Evolutionary conservation across 768 basidiomycete species (phyloP).

Genomic region (Leccinum incarnatum): DNA sequence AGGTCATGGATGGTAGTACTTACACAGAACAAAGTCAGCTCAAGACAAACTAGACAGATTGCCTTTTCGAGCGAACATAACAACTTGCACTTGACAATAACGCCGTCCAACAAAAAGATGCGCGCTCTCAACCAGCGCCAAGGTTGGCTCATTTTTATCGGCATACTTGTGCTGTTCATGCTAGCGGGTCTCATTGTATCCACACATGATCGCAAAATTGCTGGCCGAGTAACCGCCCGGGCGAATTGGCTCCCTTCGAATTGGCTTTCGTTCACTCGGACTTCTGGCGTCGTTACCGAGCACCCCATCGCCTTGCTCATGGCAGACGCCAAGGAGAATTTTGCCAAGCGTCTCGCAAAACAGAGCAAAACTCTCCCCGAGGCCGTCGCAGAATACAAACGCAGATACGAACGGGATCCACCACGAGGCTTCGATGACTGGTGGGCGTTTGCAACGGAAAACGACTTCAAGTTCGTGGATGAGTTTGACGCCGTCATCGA

Average conservation of each 20-base stretch:
- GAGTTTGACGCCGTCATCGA: slow-evolving; percentile 81
- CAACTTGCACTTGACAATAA: not conserved
- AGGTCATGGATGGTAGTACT: slow-evolving; percentile 19
- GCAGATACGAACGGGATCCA: slow-evolving; percentile 73
- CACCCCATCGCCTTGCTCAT: slow-evolving; percentile 89
- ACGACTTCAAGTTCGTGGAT: slow-evolving; percentile 78
- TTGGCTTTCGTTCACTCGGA: slow-evolving; percentile 21
- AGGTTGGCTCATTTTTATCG: slow-evolving; percentile 41
- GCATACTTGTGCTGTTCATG: slow-evolving; percentile 47
- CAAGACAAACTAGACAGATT: not conserved
- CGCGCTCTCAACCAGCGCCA: slow-evolving; percentile 17
- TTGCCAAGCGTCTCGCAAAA: slow-evolving; percentile 56
- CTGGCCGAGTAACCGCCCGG: not conserved
- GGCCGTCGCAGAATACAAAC: slow-evolving; percentile 80
- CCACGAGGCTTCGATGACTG: slow-evolving; percentile 91
- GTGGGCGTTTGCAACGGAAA: slow-evolving; percentile 76
- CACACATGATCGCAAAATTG: slow-evolving; percentile 20
- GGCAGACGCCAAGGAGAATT: slow-evolving; percentile 76
- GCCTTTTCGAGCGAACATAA: slow-evolving; percentile 19
- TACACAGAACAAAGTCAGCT: not conserved
- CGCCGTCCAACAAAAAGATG: slow-evolving; percentile 11
- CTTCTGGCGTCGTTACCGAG: slow-evolving; percentile 12
- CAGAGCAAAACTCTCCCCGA: slow-evolving; percentile 80
- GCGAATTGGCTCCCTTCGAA: slow-evolving; percentile 18
- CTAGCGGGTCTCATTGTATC: slow-evolving; percentile 47